Percentiles rank a stretch among this genome's conserved stretches.
These are phyloP conservation scores for Rhododendron griersonianum DNA, from an alignment of 148 eudicot species.

Conservation along the genomic window DNA sequence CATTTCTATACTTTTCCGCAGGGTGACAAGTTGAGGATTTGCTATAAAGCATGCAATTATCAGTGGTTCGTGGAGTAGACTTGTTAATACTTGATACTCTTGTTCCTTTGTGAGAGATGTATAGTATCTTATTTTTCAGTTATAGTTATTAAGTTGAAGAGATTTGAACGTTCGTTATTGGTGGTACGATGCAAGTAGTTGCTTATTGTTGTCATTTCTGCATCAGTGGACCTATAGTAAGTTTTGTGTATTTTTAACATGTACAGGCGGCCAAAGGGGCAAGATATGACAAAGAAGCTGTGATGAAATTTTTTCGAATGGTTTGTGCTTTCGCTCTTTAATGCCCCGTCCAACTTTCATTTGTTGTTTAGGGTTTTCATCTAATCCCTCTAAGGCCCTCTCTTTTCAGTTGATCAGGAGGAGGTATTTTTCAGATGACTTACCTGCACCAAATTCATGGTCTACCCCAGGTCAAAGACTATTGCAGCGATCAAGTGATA, in stretches of 20 bases:
- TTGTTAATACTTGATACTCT: background rate
- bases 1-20: background rate
- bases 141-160: background rate
- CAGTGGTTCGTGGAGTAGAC: background rate
- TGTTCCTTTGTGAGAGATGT: background rate
- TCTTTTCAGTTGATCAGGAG: constrained; percentile 75
- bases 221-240: background rate
- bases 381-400: background rate
- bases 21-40: background rate
- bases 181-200: background rate
- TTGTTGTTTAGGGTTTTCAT: constrained; percentile 1
- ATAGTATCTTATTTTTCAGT: background rate
- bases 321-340: constrained; percentile 32
- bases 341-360: background rate
- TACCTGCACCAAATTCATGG: constrained; percentile 71
- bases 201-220: background rate
- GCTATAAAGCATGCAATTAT: background rate
- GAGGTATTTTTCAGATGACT: constrained; percentile 80
- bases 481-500: constrained; percentile 44
- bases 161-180: background rate
- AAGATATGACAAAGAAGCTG: constrained; percentile 88
- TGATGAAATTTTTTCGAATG: constrained; percentile 78
- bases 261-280: constrained; percentile 91
- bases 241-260: constrained; percentile 5
- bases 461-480: constrained; percentile 46